These are phyloP conservation scores for Ceratocystis colombiana DNA, from an alignment of 2,329 filamentous ascomycete genomes.

Conservation along the genomic window DNA sequence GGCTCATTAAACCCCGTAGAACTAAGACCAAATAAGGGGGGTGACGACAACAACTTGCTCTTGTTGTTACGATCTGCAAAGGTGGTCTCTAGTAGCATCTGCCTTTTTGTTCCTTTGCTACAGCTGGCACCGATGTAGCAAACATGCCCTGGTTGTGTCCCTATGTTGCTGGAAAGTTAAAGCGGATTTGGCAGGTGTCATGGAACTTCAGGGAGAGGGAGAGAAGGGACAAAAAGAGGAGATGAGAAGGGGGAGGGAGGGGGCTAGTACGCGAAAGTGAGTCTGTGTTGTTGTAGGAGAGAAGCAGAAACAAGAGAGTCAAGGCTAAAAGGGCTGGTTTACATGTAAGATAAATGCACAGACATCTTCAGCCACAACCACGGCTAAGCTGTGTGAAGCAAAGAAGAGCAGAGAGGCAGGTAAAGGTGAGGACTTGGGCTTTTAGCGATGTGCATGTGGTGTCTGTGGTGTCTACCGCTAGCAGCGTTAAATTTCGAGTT, in stretches of 20 bases:
- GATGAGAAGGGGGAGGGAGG: not conserved
- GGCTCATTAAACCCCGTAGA: not conserved
- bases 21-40: not conserved
- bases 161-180: slow-evolving; percentile 2
- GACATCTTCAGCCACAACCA: not conserved
- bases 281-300: not conserved
- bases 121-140: not conserved
- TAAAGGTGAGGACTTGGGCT: no score
- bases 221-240: slow-evolving; percentile 1
- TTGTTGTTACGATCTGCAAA: slow-evolving; percentile 2
- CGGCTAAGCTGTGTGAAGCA: not conserved
- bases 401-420: not conserved
- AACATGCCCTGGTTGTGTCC: not conserved
- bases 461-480: no score
- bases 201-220: not conserved
- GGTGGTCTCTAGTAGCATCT: not conserved
- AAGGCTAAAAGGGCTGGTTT: not conserved
- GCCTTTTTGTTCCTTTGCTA: not conserved
- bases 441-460: no score
- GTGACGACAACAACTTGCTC: not conserved
- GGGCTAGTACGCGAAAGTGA: not conserved
- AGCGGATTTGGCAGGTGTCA: slow-evolving; percentile 10
- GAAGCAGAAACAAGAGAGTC: not conserved
- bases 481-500: no score
- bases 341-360: not conserved